Base-by-base conservation (phyloP, 2,329 filamentous ascomycete species). In the Fusarium verrucosum region DNA sequence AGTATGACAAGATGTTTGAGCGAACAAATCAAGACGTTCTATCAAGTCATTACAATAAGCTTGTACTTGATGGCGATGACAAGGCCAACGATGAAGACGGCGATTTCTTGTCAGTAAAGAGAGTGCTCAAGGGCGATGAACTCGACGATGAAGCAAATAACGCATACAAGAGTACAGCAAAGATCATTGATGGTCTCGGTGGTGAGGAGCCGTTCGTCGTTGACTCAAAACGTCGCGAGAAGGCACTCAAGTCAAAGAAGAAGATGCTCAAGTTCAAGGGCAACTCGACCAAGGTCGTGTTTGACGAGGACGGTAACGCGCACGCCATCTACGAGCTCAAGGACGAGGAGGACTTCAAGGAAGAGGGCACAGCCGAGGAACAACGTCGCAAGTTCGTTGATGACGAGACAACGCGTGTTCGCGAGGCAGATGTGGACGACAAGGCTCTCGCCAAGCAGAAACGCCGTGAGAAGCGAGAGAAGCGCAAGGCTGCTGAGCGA, bases 1-100 rank as follows among this genome's bases (percentile, higher is more conserved):
- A 97, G 77, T 96, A 96, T 75, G 93, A 99, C 77, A 90, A 92
- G 70, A 98, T 99, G 95, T 97, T 98, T 77, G 94, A 97, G 81
- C 86, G 95, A 60, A 91, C 90, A 70, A 99, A 99, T 78, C 94
- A 98, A 78, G 94, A 97, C 74, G 91, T 99, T 28, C 79, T 99
- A 65, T 94, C 94, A n/a, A 88, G 90, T 53, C 95, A 99, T 78
- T 98, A 97, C 81, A 87, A 88, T 58, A 97, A 94, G 73, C 85
- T 99, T 64, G 88, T 98, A 59, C 83, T 83, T 46, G 84, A 89
- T 35, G 87, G 78, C 4, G 76, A 78, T 7, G 76, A 83, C 57
- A 85, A 69, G 10, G 83, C 72, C 5, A n/a, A n/a, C n/a, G 81
- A 75, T 5, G 85, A 86, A 50, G 85, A 83, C 7, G 87, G 89